These are phyloP conservation scores for Candida cerambycidarum DNA, from an alignment of 805 yeast genomes.

Conservation along the genomic window DNA sequence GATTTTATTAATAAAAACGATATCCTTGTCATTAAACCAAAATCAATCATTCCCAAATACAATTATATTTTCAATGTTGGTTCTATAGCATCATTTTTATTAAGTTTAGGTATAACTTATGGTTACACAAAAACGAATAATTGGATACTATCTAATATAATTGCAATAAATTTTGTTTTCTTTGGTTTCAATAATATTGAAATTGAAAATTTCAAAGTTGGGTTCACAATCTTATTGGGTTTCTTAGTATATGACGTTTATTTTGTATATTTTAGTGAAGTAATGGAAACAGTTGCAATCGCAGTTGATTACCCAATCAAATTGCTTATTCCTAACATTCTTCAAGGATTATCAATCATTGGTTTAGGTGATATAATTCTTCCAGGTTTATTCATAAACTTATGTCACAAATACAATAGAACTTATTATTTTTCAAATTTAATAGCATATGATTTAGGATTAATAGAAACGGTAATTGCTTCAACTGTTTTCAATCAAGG, in stretches of 20 bases:
- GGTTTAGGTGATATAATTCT: constrained; percentile 69
- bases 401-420: constrained; percentile 50
- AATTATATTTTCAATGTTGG: constrained; percentile 23
- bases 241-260: constrained; percentile 63
- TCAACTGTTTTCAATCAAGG: constrained; percentile 42
- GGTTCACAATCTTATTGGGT: constrained; percentile 43
- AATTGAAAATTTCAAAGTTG: constrained; percentile 47
- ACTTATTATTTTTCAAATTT: constrained; percentile 49
- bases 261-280: constrained; percentile 62
- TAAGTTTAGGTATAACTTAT: constrained; percentile 9
- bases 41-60: constrained; percentile 25
- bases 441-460: constrained; percentile 49
- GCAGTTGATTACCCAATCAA: constrained; percentile 55
- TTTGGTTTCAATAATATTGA: constrained; percentile 39
- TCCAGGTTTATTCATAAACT: constrained; percentile 55
- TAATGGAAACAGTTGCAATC: constrained; percentile 65
- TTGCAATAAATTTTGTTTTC: constrained; percentile 45
- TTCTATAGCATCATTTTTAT: constrained; percentile 17
- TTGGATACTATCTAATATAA: constrained; percentile 33
- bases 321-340: constrained; percentile 39
- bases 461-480: constrained; percentile 17
- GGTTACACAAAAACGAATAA: constrained; percentile 11
- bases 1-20: constrained; percentile 9
- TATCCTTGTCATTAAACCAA: constrained; percentile 16
- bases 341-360: constrained; percentile 34